Percentiles rank a stretch among this genome's conserved stretches.
phyloP scores from a whole-genome alignment of 768 basidiomycete species.

The Clitopilus hobsonii region DNA sequence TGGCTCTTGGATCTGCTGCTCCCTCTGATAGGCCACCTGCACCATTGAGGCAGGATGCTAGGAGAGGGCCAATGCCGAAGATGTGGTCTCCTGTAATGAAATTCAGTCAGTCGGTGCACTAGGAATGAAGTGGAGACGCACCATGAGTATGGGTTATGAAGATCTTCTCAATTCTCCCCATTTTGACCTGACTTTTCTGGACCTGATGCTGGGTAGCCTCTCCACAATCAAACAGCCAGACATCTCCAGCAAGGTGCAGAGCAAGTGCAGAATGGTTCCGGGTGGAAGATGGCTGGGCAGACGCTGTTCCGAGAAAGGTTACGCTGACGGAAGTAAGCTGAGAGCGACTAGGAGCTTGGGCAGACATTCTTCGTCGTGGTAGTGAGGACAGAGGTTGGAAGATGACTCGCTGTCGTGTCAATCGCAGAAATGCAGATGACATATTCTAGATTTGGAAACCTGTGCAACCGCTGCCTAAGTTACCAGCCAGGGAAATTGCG shows the following conservation, averaged over 20 bases:
- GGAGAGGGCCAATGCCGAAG: slow-evolving; percentile 66
- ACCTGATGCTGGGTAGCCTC: slow-evolving; percentile 80
- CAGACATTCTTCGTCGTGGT: background rate
- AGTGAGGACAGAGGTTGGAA: background rate
- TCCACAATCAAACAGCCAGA: slow-evolving; percentile 86
- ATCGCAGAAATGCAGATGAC: background rate
- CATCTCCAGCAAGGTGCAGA: slow-evolving; percentile 58
- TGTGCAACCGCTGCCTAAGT: background rate
- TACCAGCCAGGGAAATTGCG: background rate
- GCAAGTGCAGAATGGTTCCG: slow-evolving; percentile 76
- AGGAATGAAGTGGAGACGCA: slow-evolving; percentile 20
- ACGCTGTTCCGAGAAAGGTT: slow-evolving; percentile 79
- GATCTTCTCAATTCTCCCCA: slow-evolving; percentile 76
- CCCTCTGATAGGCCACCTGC: slow-evolving; percentile 61
- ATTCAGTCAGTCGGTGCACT: slow-evolving; percentile 3
- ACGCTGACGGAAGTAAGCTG: slow-evolving; percentile 38
- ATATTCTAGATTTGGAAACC: background rate
- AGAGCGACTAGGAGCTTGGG: slow-evolving; percentile 4
- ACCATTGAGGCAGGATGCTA: slow-evolving; percentile 70
- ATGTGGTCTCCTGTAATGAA: slow-evolving; percentile 70
- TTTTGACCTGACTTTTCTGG: slow-evolving; percentile 67
- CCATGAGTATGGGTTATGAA: slow-evolving; percentile 91
- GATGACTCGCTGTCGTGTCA: background rate
- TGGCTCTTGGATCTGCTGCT: slow-evolving; percentile 53
- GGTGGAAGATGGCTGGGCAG: slow-evolving; percentile 75